These are phyloP conservation scores for Aspergillus costaricaensis DNA, from an alignment of 2,329 filamentous ascomycete species.

Conservation along the genomic window DNA sequence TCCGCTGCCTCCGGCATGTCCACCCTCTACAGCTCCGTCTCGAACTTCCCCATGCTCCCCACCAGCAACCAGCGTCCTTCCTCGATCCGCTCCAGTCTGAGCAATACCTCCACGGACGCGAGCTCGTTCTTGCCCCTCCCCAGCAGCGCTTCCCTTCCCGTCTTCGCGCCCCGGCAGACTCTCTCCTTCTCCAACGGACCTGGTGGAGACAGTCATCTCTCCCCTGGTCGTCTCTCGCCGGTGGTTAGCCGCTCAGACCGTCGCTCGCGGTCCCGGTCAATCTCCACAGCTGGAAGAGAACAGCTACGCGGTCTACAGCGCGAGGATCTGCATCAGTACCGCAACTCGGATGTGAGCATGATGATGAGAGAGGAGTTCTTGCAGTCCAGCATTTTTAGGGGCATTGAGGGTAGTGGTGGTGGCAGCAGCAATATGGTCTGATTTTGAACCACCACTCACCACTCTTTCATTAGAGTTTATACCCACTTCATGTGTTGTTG, in stretches of 20 bases:
- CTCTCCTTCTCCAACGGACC: slow-evolving; percentile 12
- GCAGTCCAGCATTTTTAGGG: slow-evolving; percentile 26
- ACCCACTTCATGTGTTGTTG: background rate
- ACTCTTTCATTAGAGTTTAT: background rate
- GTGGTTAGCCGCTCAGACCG: slow-evolving; percentile 13
- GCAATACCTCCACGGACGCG: slow-evolving; percentile 33
- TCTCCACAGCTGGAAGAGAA: slow-evolving; percentile 33
- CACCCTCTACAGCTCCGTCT: slow-evolving; percentile 29
- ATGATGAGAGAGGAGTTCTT: slow-evolving; percentile 40
- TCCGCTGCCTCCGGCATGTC: slow-evolving; percentile 37
- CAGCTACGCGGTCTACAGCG: slow-evolving; percentile 36
- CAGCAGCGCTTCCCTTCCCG: slow-evolving; percentile 27
- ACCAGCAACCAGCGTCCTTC: slow-evolving; percentile 17
- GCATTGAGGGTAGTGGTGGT: slow-evolving; percentile 11
- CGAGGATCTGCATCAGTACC: slow-evolving; percentile 38
- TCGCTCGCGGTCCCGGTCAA: slow-evolving; percentile 23
- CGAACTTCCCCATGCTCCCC: slow-evolving; percentile 23
- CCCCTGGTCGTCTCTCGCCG: slow-evolving; percentile 23
- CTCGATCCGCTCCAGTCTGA: slow-evolving; percentile 33
- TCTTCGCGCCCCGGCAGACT: slow-evolving; percentile 35
- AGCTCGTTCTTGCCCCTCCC: slow-evolving; percentile 34
- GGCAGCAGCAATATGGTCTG: background rate
- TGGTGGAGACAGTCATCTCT: slow-evolving; percentile 17
- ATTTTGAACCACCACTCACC: background rate
- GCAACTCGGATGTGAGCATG: slow-evolving; percentile 41